Conservation (phyloP, 495 filamentous ascomycete species). For the Penicillium longicatenatum region DNA sequence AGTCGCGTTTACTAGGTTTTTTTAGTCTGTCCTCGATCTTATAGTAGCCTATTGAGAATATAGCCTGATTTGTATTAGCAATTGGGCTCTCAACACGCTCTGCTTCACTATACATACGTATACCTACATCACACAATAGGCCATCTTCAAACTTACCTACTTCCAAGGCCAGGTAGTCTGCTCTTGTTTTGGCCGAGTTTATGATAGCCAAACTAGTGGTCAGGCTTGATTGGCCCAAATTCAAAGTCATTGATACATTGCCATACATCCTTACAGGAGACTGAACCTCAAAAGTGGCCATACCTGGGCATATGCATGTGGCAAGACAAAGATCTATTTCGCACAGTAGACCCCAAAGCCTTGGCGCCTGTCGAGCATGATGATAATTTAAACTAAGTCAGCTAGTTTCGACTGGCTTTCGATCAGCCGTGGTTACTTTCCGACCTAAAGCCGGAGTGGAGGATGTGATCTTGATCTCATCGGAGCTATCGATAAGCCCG, state of each 20-base stretch:
- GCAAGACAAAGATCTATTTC: not conserved
- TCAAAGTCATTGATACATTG: too few species aligned
- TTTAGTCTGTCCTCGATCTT: not conserved
- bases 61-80: not conserved
- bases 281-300: not conserved
- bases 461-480: slow-evolving; percentile 19
- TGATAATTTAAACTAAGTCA: not conserved
- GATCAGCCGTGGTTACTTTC: not conserved
- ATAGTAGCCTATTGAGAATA: not conserved
- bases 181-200: too few species aligned
- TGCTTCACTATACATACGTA: not conserved
- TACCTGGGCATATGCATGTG: not conserved
- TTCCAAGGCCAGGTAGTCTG: too few species aligned
- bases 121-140: not conserved
- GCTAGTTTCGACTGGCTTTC: too few species aligned
- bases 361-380: not conserved
- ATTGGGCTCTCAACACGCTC: not conserved
- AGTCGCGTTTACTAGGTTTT: too few species aligned
- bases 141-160: not conserved
- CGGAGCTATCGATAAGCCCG: slow-evolving; percentile 25
- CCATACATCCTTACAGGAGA: too few species aligned
- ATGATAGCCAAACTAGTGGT: too few species aligned
- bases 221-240: too few species aligned
- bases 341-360: not conserved
- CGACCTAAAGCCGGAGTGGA: not conserved